Conservation (phyloP, 108 stramenopile genomes). For the Discostella stelligeroides region DNA sequence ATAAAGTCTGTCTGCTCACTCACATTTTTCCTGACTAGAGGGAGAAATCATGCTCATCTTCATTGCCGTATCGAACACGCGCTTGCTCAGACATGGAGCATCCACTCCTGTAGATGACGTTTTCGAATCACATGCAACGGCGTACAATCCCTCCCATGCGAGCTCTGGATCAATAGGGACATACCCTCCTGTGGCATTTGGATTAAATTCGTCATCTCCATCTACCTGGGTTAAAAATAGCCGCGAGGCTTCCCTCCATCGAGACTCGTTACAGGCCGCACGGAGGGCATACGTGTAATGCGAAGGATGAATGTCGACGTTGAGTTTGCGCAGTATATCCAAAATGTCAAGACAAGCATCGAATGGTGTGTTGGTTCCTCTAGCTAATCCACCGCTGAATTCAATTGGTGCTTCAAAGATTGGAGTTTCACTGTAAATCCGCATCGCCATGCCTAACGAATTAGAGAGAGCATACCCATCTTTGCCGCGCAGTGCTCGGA, state of each 20-base stretch:
- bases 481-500: constrained; percentile 35
- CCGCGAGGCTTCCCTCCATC: constrained; percentile 65
- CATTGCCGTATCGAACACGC: constrained; percentile 69
- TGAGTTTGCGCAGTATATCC: constrained; percentile 50
- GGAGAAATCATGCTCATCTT: constrained; percentile 80
- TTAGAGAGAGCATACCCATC: constrained; percentile 35
- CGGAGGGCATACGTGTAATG: constrained; percentile 67
- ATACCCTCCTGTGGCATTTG: constrained; percentile 44
- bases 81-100: constrained; percentile 17
- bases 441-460: constrained; percentile 30
- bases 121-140: constrained; percentile 47
- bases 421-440: constrained; percentile 45
- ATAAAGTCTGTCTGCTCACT: constrained; percentile 9
- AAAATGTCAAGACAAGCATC: constrained; percentile 50
- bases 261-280: constrained; percentile 54
- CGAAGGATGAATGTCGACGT: constrained; percentile 55
- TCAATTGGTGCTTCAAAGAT: not conserved
- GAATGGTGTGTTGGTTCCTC: constrained; percentile 20
- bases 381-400: not conserved
- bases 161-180: constrained; percentile 44
- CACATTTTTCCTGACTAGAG: constrained; percentile 62
- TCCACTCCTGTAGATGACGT: constrained; percentile 4
- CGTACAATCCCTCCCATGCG: constrained; percentile 72
- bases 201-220: constrained; percentile 47
- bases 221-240: constrained; percentile 72